Conservation (phyloP, 768 basidiomycete genomes). For the Pleurotus tuber-regium region DNA sequence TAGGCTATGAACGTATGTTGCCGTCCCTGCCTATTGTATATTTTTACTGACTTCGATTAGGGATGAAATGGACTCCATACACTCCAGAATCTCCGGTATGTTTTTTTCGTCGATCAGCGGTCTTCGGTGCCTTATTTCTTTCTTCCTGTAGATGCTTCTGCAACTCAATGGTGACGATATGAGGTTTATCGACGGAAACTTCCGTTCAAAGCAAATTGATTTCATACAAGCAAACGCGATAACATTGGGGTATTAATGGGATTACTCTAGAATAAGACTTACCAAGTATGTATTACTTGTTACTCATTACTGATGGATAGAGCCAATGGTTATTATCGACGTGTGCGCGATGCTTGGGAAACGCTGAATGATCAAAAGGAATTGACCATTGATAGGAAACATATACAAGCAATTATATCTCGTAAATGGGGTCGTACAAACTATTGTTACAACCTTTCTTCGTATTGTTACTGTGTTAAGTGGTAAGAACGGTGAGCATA, state of each 20-base stretch:
- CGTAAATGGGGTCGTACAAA: no score
- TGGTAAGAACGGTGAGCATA: no score
- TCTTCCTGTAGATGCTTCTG: constrained; percentile 18
- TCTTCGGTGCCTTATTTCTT: not conserved
- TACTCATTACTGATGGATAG: no score
- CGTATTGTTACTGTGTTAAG: no score
- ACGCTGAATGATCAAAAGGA: no score
- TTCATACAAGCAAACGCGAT: constrained; percentile 19
- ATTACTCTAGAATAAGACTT: no score
- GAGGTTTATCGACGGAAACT: constrained; percentile 25
- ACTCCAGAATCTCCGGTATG: not conserved
- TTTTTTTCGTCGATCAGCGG: not conserved
- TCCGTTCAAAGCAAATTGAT: constrained; percentile 23
- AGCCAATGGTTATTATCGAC: no score
- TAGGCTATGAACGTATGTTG: constrained; percentile 29
- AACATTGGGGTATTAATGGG: not conserved
- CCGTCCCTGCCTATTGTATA: not conserved
- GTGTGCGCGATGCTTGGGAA: no score
- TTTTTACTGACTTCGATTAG: not conserved
- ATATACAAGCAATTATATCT: no score
- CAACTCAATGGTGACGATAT: constrained; percentile 26
- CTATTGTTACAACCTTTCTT: no score
- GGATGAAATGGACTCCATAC: not conserved
- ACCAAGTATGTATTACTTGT: no score
- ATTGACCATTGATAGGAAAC: no score